Evolutionary conservation across 1,284 basidiomycete genomes (phyloP).

Genomic region (Fomitopsis palustris): DNA sequence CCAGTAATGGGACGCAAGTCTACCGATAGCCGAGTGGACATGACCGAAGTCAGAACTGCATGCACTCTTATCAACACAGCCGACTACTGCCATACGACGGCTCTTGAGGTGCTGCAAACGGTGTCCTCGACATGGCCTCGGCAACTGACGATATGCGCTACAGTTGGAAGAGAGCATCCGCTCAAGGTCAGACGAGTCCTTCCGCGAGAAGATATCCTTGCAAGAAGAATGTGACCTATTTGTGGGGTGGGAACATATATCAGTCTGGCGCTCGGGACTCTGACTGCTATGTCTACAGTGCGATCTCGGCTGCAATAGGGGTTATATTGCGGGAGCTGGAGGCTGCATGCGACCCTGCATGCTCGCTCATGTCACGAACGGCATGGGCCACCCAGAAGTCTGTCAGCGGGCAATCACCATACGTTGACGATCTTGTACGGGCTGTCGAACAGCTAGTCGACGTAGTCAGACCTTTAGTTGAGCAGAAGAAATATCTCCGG

Average conservation of each 20-base stretch:
- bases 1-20: slow-evolving; percentile 53
- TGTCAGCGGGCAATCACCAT: slow-evolving; percentile 83
- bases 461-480: slow-evolving; percentile 68
- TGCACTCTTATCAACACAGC: slow-evolving; percentile 94
- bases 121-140: background rate
- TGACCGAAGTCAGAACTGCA: slow-evolving; percentile 72
- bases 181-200: slow-evolving; percentile 75
- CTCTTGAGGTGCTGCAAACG: slow-evolving; percentile 58
- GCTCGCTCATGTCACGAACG: slow-evolving; percentile 70
- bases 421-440: slow-evolving; percentile 72
- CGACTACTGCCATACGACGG: slow-evolving; percentile 95
- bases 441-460: slow-evolving; percentile 64
- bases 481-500: slow-evolving; percentile 90
- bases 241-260: slow-evolving; percentile 52
- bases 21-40: slow-evolving; percentile 72
- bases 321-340: slow-evolving; percentile 83
- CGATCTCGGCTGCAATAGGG: slow-evolving; percentile 79
- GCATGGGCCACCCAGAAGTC: slow-evolving; percentile 77
- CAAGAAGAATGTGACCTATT: slow-evolving; percentile 88
- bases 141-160: background rate
- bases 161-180: slow-evolving; percentile 91
- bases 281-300: slow-evolving; percentile 38
- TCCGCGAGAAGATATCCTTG: slow-evolving; percentile 77
- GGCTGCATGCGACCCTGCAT: slow-evolving; percentile 70
- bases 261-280: background rate